Evolutionary conservation across 345 rosid species (phyloP), one percentile per base, ranked within the genome.

Genomic region (Angophora floribunda): DNA sequence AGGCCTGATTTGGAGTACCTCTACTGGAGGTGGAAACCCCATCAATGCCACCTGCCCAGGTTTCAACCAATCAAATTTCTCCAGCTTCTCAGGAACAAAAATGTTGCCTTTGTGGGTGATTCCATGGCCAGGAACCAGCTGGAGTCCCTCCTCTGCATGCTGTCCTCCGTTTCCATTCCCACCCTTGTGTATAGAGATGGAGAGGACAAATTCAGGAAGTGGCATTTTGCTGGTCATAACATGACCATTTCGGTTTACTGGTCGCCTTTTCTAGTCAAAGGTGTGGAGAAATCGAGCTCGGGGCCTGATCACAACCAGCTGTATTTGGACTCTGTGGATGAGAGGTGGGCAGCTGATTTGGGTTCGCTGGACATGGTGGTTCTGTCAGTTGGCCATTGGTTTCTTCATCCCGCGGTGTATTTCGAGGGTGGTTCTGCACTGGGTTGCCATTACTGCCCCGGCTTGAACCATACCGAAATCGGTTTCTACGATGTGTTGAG

Each of bases 121-220:
- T 98, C 99, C n/a, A 94, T 98, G 98, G 98, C 99, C 57, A 97
- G 99, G 88, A 98, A 98, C 84, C 99, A 98, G 91, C 87, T 97
- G 26, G 99, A 98, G 93, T 98, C 99, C 44, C 98, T 98, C 57
- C 89, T 98, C 30, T 98, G 99, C 87, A 93, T 97, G 92, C 91
- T 98, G 9, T 90, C 96, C 61, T 92, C 98, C 28, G 95, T 89
- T 41, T 94, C 97, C 85, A 59, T 28, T 44, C 96, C 96, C 52
- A 88, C 91, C 47, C 96, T 97, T 44, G 92, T 96, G 55, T 94
- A 95, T 86, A 89, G 87, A 86, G 87, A 93, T 86, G 99, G 98
- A 28, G 98, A 96, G 57, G 98, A 96, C 11, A 97, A 95, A 89
- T 96, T 96, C 61, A 92, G 99, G 24, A 95, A 91, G 85, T 96